Evolutionary conservation across 495 filamentous ascomycete genomes (phyloP).

Genomic region (Sporormia fimetaria): DNA sequence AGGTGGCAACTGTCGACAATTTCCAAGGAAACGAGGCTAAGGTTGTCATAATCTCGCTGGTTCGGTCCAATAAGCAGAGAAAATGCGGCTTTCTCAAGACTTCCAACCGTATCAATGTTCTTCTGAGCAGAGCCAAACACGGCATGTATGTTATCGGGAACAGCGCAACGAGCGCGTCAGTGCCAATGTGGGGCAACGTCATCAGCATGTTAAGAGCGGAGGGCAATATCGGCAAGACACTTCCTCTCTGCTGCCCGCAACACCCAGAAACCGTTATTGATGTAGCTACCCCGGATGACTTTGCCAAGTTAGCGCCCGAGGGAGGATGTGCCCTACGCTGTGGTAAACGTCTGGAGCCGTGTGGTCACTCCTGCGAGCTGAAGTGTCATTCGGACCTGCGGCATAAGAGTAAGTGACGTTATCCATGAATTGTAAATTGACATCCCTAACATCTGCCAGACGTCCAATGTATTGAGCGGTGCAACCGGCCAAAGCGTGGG

Average conservation of each 20-base stretch:
- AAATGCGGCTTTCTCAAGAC: constrained; percentile 65
- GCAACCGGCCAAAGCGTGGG: constrained; percentile 46
- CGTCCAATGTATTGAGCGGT: constrained; percentile 50
- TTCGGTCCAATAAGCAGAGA: constrained; percentile 54
- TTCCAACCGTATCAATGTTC: constrained; percentile 69
- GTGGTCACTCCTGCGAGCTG: constrained; percentile 59
- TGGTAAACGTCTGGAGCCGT: constrained; percentile 46
- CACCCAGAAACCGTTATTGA: constrained; percentile 50
- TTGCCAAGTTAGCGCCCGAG: constrained; percentile 51
- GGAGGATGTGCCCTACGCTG: constrained; percentile 58
- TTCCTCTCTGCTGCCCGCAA: constrained; percentile 55
- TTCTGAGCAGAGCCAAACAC: constrained; percentile 58
- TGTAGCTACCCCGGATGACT: constrained; percentile 52
- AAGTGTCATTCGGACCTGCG: constrained; percentile 59
- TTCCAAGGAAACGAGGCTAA: constrained; percentile 73
- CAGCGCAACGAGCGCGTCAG: constrained; percentile 40
- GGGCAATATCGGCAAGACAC: constrained; percentile 41
- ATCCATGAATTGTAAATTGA: too few relatives aligned
- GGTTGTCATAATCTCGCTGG: constrained; percentile 69
- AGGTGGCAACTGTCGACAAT: constrained; percentile 76
- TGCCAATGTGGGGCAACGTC: constrained; percentile 63
- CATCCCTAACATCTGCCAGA: constrained; percentile 28
- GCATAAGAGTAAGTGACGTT: too few relatives aligned
- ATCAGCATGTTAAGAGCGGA: constrained; percentile 40
- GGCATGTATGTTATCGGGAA: constrained; percentile 85